Percentiles rank a stretch among this genome's conserved stretches.
These are phyloP conservation scores for Spathaspora arborariae DNA, from an alignment of 805 yeast species.

Conservation along the genomic window DNA sequence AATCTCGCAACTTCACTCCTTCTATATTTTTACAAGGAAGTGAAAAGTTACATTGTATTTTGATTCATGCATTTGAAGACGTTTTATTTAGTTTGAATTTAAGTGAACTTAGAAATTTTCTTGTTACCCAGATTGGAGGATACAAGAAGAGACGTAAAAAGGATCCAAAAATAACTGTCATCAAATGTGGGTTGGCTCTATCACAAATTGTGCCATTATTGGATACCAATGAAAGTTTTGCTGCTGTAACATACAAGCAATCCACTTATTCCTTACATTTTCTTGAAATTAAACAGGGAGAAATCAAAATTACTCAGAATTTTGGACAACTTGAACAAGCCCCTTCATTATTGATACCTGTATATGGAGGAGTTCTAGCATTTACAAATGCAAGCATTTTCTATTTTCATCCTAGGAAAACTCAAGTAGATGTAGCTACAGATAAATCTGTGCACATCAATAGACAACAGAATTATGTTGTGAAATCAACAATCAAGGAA, in stretches of 20 bases:
- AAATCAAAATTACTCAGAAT: background rate
- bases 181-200: background rate
- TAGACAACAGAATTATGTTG: constrained; percentile 1
- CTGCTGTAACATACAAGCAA: background rate
- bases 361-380: constrained; percentile 3
- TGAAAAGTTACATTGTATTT: background rate
- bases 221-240: background rate
- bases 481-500: background rate
- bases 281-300: background rate
- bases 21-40: background rate
- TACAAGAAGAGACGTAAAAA: background rate
- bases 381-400: background rate
- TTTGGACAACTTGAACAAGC: background rate
- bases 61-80: background rate
- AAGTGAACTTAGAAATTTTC: background rate
- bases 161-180: background rate
- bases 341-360: constrained; percentile 5
- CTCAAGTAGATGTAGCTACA: background rate
- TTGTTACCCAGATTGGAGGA: background rate
- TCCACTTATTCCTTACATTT: background rate
- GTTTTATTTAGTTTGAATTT: background rate
- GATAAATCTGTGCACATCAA: background rate
- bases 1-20: background rate
- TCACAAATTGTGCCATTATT: background rate
- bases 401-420: constrained; percentile 2